Base-by-base conservation (phyloP, 2,329 filamentous ascomycete genomes). In the Parastagonospora avenae region DNA sequence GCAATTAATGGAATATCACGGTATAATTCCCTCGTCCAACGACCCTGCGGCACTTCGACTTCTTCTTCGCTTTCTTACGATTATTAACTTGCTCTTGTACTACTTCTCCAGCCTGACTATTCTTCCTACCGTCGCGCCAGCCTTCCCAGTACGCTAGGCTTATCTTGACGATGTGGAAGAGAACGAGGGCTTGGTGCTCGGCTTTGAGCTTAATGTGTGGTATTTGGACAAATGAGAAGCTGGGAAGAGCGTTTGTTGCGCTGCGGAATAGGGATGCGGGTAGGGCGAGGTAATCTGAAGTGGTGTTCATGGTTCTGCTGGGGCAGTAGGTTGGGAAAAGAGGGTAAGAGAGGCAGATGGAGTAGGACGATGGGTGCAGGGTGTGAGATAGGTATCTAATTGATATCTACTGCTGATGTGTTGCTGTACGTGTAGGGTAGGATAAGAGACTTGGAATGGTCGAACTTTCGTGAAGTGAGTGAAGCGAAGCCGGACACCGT, bases 191-290 rank as follows among this genome's bases (percentile, higher is more conserved):
- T 8, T 53, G 50, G 7, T 52, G 48, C 4, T 63, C 57, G 7
- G 59, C 59, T 35, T 64, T 61, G 12, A 61, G 41, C 7, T 61
- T 63, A 1, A 62, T 38, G 11, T 60, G 57, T 4, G 58, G 37
- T 4, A 57, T 42, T 5, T 54, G 52, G 2, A 52, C 15, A 8
- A 44, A 62, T 0, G 61, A 55, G 14, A 59, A 56, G 2, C 31
- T 40, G 2, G 48, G 38, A 0, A 41, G 43, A 8, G 31, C 30
- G 14, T n/a, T 12, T 38, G 14, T 38, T 5, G 30, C 36, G 24
- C 28, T 16, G 29, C 39, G 39, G 28, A 27, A 29, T 9, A 19
- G 15, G 8, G 29, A 35, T 4, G 15, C 19, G 2, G 33, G 33
- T 16, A 29, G 14, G 7, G 2, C 36, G 7, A 24, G 10, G 3